These are phyloP conservation scores for Sphaerulina vaccinii DNA, from an alignment of 2,329 filamentous ascomycete species.

Conservation along the genomic window DNA sequence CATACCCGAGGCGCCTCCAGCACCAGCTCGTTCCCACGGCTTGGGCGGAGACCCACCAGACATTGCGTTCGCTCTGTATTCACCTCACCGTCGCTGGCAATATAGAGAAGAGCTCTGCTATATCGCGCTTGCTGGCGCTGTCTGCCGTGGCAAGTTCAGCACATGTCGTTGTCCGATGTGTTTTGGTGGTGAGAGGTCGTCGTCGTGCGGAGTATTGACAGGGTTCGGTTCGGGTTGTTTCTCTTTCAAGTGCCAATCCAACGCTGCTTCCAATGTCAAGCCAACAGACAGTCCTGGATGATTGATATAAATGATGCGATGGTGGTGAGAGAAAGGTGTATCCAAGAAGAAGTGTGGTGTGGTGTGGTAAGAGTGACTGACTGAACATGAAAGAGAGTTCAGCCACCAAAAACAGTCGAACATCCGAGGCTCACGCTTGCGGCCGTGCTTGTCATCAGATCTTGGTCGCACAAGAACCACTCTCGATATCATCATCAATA, in stretches of 20 bases:
- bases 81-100: not conserved
- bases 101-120: not conserved
- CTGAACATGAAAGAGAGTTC: not conserved
- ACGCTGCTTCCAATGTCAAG: not conserved
- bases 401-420: not conserved
- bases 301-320: not conserved
- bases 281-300: not conserved
- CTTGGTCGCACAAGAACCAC: not conserved
- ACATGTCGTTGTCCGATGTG: conserved; percentile 13
- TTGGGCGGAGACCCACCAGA: conserved; percentile 74
- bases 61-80: conserved; percentile 6
- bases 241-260: not conserved
- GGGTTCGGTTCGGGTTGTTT: not conserved
- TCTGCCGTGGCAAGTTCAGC: conserved; percentile 9
- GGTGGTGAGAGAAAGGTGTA: not conserved
- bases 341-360: not conserved
- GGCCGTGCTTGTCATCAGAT: too few relatives aligned
- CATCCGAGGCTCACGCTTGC: not conserved
- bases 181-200: conserved; percentile 13
- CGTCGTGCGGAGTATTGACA: conserved; percentile 15
- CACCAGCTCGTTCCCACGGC: conserved; percentile 86
- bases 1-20: conserved; percentile 41
- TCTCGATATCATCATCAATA: not conserved
- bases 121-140: conserved; percentile 1
- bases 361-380: not conserved